Base-by-base conservation (phyloP, 208 protist species). In the Lotmaria passim region DNA sequence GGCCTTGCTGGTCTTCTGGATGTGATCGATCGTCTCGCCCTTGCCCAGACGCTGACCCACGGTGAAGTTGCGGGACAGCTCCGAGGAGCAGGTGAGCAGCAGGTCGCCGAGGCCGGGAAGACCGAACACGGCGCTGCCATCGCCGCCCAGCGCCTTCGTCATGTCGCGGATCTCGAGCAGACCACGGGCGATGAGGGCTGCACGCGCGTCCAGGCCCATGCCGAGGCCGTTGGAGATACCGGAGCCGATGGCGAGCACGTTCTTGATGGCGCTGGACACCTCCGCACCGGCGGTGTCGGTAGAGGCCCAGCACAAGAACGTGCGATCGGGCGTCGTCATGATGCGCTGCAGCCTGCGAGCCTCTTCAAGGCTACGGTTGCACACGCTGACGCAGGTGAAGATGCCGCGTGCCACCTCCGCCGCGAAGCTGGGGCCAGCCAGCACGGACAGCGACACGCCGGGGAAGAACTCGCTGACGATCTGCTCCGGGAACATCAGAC, bases 361-460 rank as follows among this genome's bases (percentile, higher is more conserved):
- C 36, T 39, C 36, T 6, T 39, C 36, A 12, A 39, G 6, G 36
- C 12, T 39, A 12, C 36, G 36, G 36, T 39, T 39, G 36, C 36
- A 39, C 36, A 39, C 36, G 36, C 36, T 39, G 36, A 39, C 36
- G 36, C 36, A 78, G 8, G 93, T 97, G 31, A 93, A 71, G 67
- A 91, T 71, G 28, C 84, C 75, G 17, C 68, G 72, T 14, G 88
- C 85, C 30, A 97, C 82, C 75, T 96, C 93, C 39, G 90, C 86
- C 28, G 93, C 93, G 57, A 97, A 97, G 63, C 76, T 89, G 19
- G 93, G 81, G n/a, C 91, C 93, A 14, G 90, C 86, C 7, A 97
- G 73, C 15, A 95, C 89, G 44, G 75, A 60, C 15, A 97, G 39
- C 1, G 58, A 78, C 53, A 64, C 73, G 52, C 64, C 50, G 44